phyloP scores from a whole-genome alignment of 345 rosid genomes.

The Carallia brachiata region DNA sequence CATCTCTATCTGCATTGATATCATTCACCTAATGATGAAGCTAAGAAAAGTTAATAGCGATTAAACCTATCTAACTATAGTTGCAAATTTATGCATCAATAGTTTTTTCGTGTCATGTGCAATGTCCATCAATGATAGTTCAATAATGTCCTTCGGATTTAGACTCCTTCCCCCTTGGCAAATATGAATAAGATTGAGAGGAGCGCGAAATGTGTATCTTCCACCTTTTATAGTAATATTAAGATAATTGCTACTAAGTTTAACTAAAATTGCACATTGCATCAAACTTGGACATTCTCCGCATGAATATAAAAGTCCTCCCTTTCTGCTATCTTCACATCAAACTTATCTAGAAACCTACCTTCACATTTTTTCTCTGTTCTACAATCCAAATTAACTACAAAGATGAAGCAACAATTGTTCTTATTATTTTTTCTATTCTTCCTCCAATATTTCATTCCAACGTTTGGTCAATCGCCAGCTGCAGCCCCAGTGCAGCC shows the following conservation, averaged over 20 bases:
- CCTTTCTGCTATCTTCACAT: neutral
- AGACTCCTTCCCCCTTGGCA: too few species aligned
- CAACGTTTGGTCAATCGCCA: neutral
- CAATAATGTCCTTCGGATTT: too few species aligned
- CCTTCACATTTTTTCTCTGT: neutral
- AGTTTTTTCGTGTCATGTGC: too few species aligned
- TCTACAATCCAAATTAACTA: neutral
- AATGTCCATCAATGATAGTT: too few species aligned
- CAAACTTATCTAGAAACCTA: neutral
- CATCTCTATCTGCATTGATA: conserved; percentile 17
- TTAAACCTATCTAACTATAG: neutral
- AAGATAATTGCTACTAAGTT: too few species aligned
- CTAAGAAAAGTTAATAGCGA: neutral
- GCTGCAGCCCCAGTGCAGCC: neutral
- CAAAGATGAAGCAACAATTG: neutral
- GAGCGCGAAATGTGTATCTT: too few species aligned
- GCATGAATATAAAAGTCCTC: conserved; percentile 14
- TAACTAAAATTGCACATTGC: conserved; percentile 2
- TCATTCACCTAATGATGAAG: neutral
- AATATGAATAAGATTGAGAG: too few species aligned
- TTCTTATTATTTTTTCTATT: neutral
- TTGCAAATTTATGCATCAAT: too few species aligned
- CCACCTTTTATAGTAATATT: too few species aligned
- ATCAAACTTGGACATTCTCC: conserved; percentile 13
- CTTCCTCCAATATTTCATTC: neutral